A percentile compares a stretch with the other conserved stretches of the same genome.
These are phyloP conservation scores for Nakazawaea ernobii DNA, from an alignment of 805 yeast species.

Conservation along the genomic window DNA sequence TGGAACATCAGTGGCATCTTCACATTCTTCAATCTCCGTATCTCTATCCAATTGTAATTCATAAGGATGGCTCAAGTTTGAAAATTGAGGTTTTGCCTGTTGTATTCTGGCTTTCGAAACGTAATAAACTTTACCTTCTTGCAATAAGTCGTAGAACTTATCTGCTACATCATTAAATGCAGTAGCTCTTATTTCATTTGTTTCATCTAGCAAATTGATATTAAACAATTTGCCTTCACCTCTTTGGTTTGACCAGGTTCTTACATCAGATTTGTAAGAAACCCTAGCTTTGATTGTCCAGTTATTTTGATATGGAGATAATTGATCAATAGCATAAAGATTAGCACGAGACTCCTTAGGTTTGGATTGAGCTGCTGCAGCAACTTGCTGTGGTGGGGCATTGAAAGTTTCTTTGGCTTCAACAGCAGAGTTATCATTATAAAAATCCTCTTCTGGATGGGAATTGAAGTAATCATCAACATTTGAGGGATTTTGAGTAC, in stretches of 20 bases:
- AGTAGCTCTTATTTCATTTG: conserved; percentile 94
- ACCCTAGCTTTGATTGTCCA: conserved; percentile 96
- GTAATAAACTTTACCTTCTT: conserved; percentile 87
- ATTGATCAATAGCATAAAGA: conserved; percentile 72
- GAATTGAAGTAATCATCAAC: conserved; percentile 53
- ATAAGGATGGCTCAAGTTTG: conserved; percentile 80
- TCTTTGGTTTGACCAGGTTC: conserved; percentile 79
- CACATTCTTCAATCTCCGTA: conserved; percentile 65
- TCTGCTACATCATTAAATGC: conserved; percentile 89
- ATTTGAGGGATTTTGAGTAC: conserved; percentile 31
- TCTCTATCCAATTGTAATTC: conserved; percentile 81
- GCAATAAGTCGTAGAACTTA: conserved; percentile 63
- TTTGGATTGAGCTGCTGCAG: conserved; percentile 18
- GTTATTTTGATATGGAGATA: conserved; percentile 83
- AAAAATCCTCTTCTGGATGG: conserved; percentile 50
- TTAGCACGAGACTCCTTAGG: conserved; percentile 25
- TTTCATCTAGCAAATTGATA: conserved; percentile 84
- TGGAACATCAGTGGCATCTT: conserved; percentile 60
- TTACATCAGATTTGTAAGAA: conserved; percentile 78
- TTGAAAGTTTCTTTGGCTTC: neutral
- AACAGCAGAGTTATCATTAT: conserved; percentile 10
- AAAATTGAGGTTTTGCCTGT: conserved; percentile 80
- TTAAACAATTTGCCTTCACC: conserved; percentile 91
- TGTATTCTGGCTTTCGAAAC: conserved; percentile 76
- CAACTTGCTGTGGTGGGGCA: conserved; percentile 18